phyloP scores from a whole-genome alignment of 1,284 basidiomycete genomes.

The Leucoagaricus sp. region DNA sequence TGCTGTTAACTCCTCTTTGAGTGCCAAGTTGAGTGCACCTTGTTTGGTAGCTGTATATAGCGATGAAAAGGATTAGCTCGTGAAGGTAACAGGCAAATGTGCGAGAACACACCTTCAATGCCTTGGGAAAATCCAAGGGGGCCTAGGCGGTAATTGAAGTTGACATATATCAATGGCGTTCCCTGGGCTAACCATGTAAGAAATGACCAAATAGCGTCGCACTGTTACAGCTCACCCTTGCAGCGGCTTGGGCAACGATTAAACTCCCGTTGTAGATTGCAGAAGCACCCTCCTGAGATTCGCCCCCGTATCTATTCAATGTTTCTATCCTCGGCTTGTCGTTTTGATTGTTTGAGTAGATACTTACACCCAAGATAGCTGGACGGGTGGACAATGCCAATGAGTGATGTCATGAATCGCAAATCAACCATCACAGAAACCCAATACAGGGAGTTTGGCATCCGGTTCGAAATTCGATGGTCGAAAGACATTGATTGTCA shows the following conservation, averaged over 20 bases:
- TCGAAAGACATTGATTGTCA: slow-evolving; percentile 48
- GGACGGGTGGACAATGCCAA: slow-evolving; percentile 1
- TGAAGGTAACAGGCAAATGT: not conserved
- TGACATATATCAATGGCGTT: slow-evolving; percentile 57
- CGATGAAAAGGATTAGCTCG: not conserved
- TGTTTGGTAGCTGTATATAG: slow-evolving; percentile 24
- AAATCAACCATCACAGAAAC: slow-evolving; percentile 16
- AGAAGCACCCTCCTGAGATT: slow-evolving; percentile 35
- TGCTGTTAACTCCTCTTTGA: slow-evolving; percentile 46
- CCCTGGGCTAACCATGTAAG: too few relatives aligned
- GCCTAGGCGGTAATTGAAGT: slow-evolving; percentile 55
- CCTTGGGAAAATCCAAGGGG: slow-evolving; percentile 55
- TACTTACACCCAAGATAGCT: slow-evolving; percentile 38
- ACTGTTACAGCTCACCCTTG: slow-evolving; percentile 45
- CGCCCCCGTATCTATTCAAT: slow-evolving; percentile 38
- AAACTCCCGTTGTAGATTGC: slow-evolving; percentile 39
- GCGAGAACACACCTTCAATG: slow-evolving; percentile 34
- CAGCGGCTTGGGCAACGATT: slow-evolving; percentile 46
- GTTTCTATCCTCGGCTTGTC: too few relatives aligned
- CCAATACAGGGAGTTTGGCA: slow-evolving; percentile 38
- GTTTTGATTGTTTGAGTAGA: not conserved
- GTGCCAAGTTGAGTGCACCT: slow-evolving; percentile 43
- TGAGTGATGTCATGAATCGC: not conserved
- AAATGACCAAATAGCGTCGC: too few relatives aligned
- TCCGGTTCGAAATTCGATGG: slow-evolving; percentile 31